phyloP scores from a whole-genome alignment of 768 basidiomycete species.

The Termitomyces sp. region DNA sequence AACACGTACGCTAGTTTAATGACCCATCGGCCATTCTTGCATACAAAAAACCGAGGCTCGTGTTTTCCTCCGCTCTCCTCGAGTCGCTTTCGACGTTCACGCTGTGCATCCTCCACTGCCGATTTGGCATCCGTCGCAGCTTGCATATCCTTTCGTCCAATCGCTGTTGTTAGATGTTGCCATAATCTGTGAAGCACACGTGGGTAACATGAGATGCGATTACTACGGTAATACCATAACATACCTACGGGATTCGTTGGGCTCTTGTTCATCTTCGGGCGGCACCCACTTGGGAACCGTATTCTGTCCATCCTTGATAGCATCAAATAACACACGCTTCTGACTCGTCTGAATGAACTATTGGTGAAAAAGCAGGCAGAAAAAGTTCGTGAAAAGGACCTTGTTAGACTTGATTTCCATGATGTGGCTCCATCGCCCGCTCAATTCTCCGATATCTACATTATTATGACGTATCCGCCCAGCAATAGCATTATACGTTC shows the following conservation, averaged over 20 bases:
- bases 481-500: conserved; percentile 87
- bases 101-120: conserved; percentile 86
- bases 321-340: conserved; percentile 84
- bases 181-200: conserved; percentile 54
- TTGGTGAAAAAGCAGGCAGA: not conserved
- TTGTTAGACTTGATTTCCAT: conserved; percentile 81
- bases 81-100: conserved; percentile 69
- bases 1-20: conserved; percentile 70
- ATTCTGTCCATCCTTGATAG: conserved; percentile 65
- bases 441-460: conserved; percentile 77
- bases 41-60: conserved; percentile 79
- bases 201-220: not conserved
- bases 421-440: conserved; percentile 84
- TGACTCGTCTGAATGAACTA: conserved; percentile 46
- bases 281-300: conserved; percentile 81
- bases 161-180: conserved; percentile 81
- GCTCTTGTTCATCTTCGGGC: conserved; percentile 84
- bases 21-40: conserved; percentile 73
- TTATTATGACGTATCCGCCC: conserved; percentile 71
- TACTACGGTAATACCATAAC: not conserved
- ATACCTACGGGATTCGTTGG: conserved; percentile 83
- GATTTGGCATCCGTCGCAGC: conserved; percentile 89
- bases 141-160: conserved; percentile 88
- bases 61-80: conserved; percentile 72
- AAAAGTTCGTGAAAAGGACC: conserved; percentile 34